phyloP scores from a whole-genome alignment of 345 rosid species.

The Luvunga scandens region DNA sequence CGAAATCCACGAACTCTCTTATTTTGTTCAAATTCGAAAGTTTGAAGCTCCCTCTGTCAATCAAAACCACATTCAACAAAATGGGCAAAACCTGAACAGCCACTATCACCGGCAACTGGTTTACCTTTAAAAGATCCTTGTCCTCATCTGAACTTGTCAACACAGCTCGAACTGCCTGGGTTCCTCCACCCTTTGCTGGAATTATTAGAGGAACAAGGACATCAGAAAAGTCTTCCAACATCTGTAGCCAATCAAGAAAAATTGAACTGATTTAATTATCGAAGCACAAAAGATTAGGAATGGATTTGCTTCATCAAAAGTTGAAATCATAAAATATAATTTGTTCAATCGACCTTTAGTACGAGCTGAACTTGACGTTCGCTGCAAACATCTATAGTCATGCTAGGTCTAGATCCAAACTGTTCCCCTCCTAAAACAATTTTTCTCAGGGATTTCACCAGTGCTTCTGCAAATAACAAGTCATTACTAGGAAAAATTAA shows the following conservation, averaged over 20 bases:
- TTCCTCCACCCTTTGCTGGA: conserved; percentile 71
- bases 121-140: conserved; percentile 63
- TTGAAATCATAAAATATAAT: neutral
- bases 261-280: neutral
- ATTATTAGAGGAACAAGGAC: conserved; percentile 68
- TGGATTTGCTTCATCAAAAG: neutral
- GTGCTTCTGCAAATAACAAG: conserved; percentile 41
- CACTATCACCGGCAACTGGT: conserved; percentile 4
- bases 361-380: conserved; percentile 78
- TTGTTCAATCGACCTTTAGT: conserved; percentile 49
- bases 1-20: conserved; percentile 77
- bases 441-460: conserved; percentile 59
- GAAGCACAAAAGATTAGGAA: neutral
- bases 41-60: conserved; percentile 69
- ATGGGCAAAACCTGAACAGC: conserved; percentile 2
- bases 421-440: conserved; percentile 53
- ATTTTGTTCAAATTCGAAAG: conserved; percentile 57
- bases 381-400: conserved; percentile 78
- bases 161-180: conserved; percentile 66
- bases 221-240: conserved; percentile 57
- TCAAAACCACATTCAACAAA: conserved; percentile 20
- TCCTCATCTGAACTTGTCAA: conserved; percentile 75
- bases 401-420: conserved; percentile 67
- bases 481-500: neutral
- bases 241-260: conserved; percentile 35